Base-by-base conservation (phyloP, 495 filamentous ascomycete species). In the Hypoxylon cercidicola region DNA sequence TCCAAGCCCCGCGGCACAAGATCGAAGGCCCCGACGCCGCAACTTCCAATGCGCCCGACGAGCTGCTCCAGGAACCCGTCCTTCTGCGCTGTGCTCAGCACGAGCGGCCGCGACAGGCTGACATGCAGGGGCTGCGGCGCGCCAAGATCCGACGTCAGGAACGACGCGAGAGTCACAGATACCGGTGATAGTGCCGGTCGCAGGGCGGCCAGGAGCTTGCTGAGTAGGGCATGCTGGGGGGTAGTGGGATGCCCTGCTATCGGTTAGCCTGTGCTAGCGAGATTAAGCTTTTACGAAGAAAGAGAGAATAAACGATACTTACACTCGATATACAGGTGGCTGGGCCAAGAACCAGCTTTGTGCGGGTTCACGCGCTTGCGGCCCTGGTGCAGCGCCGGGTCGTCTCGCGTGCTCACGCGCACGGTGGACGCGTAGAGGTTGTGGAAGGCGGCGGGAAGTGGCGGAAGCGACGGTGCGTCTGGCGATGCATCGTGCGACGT, bases 241-340 rank as follows among this genome's bases (percentile, higher is more conserved):
- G 82, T 75, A 0, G 81, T 77, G 19, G 93, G 90, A 77, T 87
- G 84, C 92, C 90, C 91, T 93, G 81, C 58, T 49, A 62, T 61
- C 60, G 62, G 80, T 75, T 78, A 81, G 74, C 34, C 13, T 44
- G 25, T 60, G 16, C 32, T 25, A n/a, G n/a, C n/a, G n/a, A n/a
- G n/a, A 41, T 30, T 39, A n/a, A 7, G 23, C 12, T 23, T 11
- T 25, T 5, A 18, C 12, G 39, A 34, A 25, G n/a, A 12, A 7
- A 15, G 6, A 13, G 18, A 12, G n/a, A 18, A 16, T 40, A 37
- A 13, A 6, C 3, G 30, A 32, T 39, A 37, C 87, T 73, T 82
- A 94, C 94, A 99, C 81, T 98, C 94, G 55, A 98, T 80, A 74
- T 96, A 99, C 18, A 97, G 68, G 75, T 97, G 93, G 15, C 88